Evolutionary conservation across 1,284 basidiomycete species (phyloP).

Genomic region (Rhodotorula sp.): DNA sequence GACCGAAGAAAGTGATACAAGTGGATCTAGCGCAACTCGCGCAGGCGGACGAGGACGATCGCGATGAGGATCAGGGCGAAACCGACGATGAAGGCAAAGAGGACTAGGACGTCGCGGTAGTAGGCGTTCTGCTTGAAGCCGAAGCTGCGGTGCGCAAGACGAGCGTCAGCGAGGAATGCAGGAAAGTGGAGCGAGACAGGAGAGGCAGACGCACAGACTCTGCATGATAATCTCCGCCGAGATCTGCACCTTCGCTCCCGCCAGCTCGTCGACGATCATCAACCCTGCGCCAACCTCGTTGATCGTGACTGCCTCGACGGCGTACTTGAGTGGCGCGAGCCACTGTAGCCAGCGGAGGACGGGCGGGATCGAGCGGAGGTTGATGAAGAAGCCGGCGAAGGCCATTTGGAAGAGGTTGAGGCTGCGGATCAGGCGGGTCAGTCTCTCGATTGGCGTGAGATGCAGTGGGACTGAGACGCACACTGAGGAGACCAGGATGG

Average conservation of each 20-base stretch:
- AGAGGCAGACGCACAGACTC: slow-evolving; percentile 74
- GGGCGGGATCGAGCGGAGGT: slow-evolving; percentile 38
- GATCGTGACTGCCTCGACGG: slow-evolving; percentile 72
- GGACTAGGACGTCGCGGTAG: slow-evolving; percentile 67
- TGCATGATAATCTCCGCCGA: slow-evolving; percentile 80
- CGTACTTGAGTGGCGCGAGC: slow-evolving; percentile 67
- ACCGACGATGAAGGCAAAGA: slow-evolving; percentile 77
- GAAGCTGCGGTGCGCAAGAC: neutral
- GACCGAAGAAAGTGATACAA: too few species aligned
- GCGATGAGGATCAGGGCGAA: slow-evolving; percentile 67
- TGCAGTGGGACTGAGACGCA: slow-evolving; percentile 56
- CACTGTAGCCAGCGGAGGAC: slow-evolving; percentile 61
- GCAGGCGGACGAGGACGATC: slow-evolving; percentile 68
- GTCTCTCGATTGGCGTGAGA: too few species aligned
- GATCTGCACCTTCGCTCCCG: slow-evolving; percentile 75
- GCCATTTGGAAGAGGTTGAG: slow-evolving; percentile 42
- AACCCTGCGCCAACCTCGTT: slow-evolving; percentile 84
- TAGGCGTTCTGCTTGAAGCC: neutral
- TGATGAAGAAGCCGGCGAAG: slow-evolving; percentile 54
- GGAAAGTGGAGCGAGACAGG: slow-evolving; percentile 71
- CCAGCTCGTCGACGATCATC: slow-evolving; percentile 71
- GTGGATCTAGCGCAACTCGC: slow-evolving; percentile 60
- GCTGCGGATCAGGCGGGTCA: slow-evolving; percentile 54
- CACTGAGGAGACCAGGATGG: slow-evolving; percentile 65
- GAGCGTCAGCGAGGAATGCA: slow-evolving; percentile 13